These are phyloP conservation scores for Podaxis sp. DNA, from an alignment of 768 basidiomycete genomes.

Conservation along the genomic window DNA sequence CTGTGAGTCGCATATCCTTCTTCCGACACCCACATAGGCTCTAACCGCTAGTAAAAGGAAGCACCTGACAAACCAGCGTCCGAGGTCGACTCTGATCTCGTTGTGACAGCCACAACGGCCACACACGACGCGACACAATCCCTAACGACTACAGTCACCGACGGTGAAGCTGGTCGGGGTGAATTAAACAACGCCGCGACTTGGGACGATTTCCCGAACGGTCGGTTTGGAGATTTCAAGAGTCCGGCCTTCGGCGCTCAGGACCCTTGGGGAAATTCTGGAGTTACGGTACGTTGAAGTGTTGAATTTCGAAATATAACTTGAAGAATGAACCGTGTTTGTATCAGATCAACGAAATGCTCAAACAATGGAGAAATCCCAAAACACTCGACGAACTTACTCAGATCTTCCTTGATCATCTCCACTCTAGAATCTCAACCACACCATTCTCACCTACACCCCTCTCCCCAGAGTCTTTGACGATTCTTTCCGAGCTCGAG, in stretches of 20 bases:
- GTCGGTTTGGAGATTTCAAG: conserved; percentile 95
- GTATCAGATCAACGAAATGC: conserved; percentile 55
- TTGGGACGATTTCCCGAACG: conserved; percentile 98
- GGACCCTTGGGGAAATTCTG: conserved; percentile 74
- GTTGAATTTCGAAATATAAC: not conserved
- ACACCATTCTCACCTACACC: conserved; percentile 90
- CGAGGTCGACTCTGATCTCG: conserved; percentile 32
- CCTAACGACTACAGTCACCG: conserved; percentile 46
- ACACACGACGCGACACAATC: conserved; percentile 58
- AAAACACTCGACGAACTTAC: conserved; percentile 67
- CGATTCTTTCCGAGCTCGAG: conserved; percentile 77
- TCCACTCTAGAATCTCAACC: conserved; percentile 66
- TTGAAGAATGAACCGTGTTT: not conserved
- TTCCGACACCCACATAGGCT: not conserved
- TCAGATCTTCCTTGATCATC: conserved; percentile 74
- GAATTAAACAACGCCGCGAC: conserved; percentile 75
- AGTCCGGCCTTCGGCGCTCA: conserved; percentile 91
- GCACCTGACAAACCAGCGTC: conserved; percentile 27
- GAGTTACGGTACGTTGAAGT: conserved; percentile 46
- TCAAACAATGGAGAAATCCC: conserved; percentile 78
- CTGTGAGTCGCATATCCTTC: conserved; percentile 34
- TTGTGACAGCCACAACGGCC: conserved; percentile 66
- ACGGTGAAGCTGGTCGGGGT: conserved; percentile 63
- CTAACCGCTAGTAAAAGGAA: conserved; percentile 32
- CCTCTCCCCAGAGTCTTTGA: conserved; percentile 76